These are phyloP conservation scores for Sugiyamaella qingdaonensis DNA, from an alignment of 805 yeast species.

Conservation along the genomic window DNA sequence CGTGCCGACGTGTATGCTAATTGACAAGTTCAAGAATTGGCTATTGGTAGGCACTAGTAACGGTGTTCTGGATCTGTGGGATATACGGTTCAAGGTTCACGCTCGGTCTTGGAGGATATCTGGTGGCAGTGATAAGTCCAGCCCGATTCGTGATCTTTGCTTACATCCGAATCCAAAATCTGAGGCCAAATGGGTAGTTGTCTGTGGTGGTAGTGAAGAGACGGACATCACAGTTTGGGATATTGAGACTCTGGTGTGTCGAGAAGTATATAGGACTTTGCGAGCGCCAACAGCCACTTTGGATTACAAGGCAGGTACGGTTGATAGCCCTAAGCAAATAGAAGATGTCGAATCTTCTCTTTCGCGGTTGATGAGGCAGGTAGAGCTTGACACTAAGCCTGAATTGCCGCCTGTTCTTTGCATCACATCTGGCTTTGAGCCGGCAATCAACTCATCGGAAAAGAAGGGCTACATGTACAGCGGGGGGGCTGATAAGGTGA, in stretches of 20 bases:
- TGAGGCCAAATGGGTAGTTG: constrained; percentile 45
- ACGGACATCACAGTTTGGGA: constrained; percentile 72
- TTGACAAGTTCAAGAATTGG: constrained; percentile 57
- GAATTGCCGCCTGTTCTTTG: not conserved
- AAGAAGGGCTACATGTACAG: constrained; percentile 25
- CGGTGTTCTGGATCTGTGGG: constrained; percentile 81
- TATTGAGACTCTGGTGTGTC: constrained; percentile 57
- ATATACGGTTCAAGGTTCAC: constrained; percentile 58
- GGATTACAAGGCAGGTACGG: constrained; percentile 11
- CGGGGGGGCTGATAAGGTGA: constrained; percentile 31
- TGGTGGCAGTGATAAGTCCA: constrained; percentile 30
- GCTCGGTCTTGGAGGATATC: constrained; percentile 62
- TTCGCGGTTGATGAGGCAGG: not conserved
- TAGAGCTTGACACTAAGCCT: not conserved
- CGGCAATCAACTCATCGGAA: not conserved
- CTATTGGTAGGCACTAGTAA: constrained; percentile 66
- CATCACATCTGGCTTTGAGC: not conserved
- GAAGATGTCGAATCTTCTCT: not conserved
- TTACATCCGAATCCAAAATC: constrained; percentile 46
- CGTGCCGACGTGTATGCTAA: constrained; percentile 52
- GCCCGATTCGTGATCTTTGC: constrained; percentile 47
- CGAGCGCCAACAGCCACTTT: constrained; percentile 17
- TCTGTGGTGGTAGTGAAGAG: constrained; percentile 63
- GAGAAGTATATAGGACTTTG: constrained; percentile 37
- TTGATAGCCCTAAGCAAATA: constrained; percentile 3